Base-by-base conservation (phyloP, 1,139 yeast genomes). In the Geotrichum macrosporum region DNA sequence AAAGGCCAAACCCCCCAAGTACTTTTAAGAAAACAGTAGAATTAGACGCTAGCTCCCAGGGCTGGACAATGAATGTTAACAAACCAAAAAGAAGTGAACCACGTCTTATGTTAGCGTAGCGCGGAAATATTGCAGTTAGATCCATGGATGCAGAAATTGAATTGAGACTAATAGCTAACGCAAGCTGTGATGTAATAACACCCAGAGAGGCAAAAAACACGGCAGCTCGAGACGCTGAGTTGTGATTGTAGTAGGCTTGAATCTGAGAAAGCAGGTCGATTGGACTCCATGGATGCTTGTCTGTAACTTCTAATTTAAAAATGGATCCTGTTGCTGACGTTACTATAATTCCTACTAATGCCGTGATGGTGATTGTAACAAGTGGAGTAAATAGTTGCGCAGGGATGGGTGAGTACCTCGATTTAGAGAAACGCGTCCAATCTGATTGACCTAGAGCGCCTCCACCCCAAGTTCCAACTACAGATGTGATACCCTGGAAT, bases 121-220 rank as follows among this genome's bases (percentile, higher is more conserved):
- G 8, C 3, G 84, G 83, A 44, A 76, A 65, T 53, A 77, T 62
- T 4, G 80, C 75, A 21, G 78, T 67, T 34, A 76, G 69, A 58
- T 78, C 83, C 27, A 79, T 76, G 41, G 80, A 80, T 53, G 77
- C 77, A 8, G 66, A 57, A 47, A 59, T 54, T 5, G 62, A 61
- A 50, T 63, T 63, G 8, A 61, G 59, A 15, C 60, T 39, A 2
- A 60, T 58, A 40, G 62, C 60, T 46, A 62, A 58, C 1, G 63
- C 51, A n/a, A 61, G 34, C 46, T 63, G 67, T 4, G 63, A 57
- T 5, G 51, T 46, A 5, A 57, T 56, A 43, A 60, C 59, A 3
- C 58, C 47, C 9, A 59, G 48, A 4, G 62, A 62, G 5, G 57
- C 43, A 56, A 68, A 67, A 54, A 69, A 68, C 1, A 63, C 66